Evolutionary conservation across 2,329 filamentous ascomycete species (phyloP).

Genomic region (Orbilia ellipsospora): DNA sequence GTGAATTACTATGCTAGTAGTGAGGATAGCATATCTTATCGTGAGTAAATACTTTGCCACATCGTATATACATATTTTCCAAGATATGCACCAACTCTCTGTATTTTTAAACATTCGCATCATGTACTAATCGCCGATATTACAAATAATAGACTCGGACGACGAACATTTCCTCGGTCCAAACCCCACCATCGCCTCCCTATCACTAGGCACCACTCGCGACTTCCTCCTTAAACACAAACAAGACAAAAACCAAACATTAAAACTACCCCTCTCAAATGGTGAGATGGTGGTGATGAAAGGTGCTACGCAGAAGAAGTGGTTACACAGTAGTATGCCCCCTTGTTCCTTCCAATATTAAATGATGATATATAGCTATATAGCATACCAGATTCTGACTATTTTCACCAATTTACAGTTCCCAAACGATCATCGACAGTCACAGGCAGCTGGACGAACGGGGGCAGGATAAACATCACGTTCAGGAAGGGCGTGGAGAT

Average conservation of each 20-base stretch:
- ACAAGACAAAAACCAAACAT: slow-evolving; percentile 18
- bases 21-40: slow-evolving; percentile 73
- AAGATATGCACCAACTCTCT: not conserved
- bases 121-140: not conserved
- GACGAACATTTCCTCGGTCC: slow-evolving; percentile 80
- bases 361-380: slow-evolving; percentile 66
- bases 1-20: slow-evolving; percentile 85
- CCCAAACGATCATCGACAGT: slow-evolving; percentile 63
- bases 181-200: slow-evolving; percentile 78
- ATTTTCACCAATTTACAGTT: slow-evolving; percentile 19
- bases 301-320: slow-evolving; percentile 65
- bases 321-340: slow-evolving; percentile 60
- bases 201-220: slow-evolving; percentile 76
- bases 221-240: slow-evolving; percentile 79
- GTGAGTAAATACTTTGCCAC: slow-evolving; percentile 12
- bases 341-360: slow-evolving; percentile 65
- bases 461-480: slow-evolving; percentile 80
- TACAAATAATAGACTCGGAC: slow-evolving; percentile 71
- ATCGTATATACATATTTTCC: too few relatives aligned
- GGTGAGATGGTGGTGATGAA: slow-evolving; percentile 58
- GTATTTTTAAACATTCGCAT: not conserved
- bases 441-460: slow-evolving; percentile 65
- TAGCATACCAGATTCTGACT: not conserved
- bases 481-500: slow-evolving; percentile 78
- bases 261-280: slow-evolving; percentile 57